Percentiles rank a stretch among this genome's conserved stretches.
Conservation (phyloP, 768 basidiomycete species). For the Boletus rex-veris region DNA sequence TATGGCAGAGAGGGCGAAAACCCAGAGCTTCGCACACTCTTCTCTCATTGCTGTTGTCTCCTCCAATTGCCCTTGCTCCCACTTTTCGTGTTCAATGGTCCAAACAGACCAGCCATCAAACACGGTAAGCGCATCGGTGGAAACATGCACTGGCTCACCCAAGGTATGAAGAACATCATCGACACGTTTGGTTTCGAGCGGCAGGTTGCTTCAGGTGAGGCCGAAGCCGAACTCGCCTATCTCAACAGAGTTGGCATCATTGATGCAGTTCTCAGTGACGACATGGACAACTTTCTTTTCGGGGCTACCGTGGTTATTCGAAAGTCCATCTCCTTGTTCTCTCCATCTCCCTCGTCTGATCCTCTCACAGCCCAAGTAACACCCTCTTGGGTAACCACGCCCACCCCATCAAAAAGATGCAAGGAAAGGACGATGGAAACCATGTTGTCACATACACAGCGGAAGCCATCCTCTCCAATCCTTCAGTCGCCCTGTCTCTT, state of each 20-base stretch:
- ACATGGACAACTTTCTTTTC: conserved; percentile 90
- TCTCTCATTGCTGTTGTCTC: conserved; percentile 81
- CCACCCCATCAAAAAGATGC: conserved; percentile 58
- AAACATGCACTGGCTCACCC: conserved; percentile 59
- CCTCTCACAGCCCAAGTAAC: conserved; percentile 52
- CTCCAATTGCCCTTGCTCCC: conserved; percentile 78
- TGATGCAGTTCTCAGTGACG: conserved; percentile 88
- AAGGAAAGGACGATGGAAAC: conserved; percentile 72
- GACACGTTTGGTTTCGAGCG: conserved; percentile 80
- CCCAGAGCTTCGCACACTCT: conserved; percentile 77
- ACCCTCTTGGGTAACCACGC: conserved; percentile 70
- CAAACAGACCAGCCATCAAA: conserved; percentile 77
- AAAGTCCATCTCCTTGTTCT: conserved; percentile 49
- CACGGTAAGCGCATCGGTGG: conserved; percentile 69
- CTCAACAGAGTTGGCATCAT: conserved; percentile 78
- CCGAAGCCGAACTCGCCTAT: conserved; percentile 90
- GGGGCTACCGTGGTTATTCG: conserved; percentile 81
- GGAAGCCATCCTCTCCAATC: conserved; percentile 40
- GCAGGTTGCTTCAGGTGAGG: conserved; percentile 86
- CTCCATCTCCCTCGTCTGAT: conserved; percentile 2
- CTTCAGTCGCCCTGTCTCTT: conserved; percentile 48
- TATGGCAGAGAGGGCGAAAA: conserved; percentile 81
- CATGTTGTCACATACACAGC: conserved; percentile 47
- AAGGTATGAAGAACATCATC: conserved; percentile 75
- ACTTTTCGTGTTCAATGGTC: conserved; percentile 91